These are phyloP conservation scores for Cladophialophora yegresii DNA, from an alignment of 2,329 filamentous ascomycete genomes.

Conservation along the genomic window DNA sequence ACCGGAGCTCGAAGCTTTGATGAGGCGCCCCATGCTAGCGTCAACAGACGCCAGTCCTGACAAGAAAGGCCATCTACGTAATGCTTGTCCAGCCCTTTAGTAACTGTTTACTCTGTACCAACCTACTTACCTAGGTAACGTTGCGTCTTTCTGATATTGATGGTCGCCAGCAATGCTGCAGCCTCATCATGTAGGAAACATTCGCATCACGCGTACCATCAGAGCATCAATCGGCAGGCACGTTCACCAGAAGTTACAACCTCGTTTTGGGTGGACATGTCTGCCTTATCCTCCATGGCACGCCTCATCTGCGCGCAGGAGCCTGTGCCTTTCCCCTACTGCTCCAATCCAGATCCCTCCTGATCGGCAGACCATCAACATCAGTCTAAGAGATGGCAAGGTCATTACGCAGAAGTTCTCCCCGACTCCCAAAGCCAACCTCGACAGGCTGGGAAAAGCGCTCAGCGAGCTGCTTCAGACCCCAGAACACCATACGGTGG, in stretches of 20 bases:
- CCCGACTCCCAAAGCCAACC: slow-evolving; percentile 26
- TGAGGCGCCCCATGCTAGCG: neutral
- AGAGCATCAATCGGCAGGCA: neutral
- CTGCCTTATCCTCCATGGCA: neutral
- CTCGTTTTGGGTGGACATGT: neutral
- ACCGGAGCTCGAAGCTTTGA: slow-evolving; percentile 1
- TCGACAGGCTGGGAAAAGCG: slow-evolving; percentile 20
- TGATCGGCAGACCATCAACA: slow-evolving; percentile 21
- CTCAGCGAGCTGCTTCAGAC: slow-evolving; percentile 18
- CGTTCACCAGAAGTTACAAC: neutral
- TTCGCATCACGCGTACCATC: neutral
- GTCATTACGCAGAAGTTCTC: slow-evolving; percentile 21
- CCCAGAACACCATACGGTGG: neutral
- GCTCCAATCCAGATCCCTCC: slow-evolving; percentile 22
- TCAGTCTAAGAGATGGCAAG: slow-evolving; percentile 19
- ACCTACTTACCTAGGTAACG: neutral
- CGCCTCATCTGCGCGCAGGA: neutral
- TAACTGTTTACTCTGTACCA: neutral
- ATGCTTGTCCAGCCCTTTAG: neutral
- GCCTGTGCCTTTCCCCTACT: slow-evolving; percentile 13
- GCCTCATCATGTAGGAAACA: neutral
- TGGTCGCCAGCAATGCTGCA: neutral
- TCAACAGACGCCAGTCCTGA: neutral
- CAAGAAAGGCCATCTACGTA: neutral
- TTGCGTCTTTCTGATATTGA: neutral